Base-by-base conservation (phyloP, 352 stramenopile species). In the Hyaloperonospora brassicae region DNA sequence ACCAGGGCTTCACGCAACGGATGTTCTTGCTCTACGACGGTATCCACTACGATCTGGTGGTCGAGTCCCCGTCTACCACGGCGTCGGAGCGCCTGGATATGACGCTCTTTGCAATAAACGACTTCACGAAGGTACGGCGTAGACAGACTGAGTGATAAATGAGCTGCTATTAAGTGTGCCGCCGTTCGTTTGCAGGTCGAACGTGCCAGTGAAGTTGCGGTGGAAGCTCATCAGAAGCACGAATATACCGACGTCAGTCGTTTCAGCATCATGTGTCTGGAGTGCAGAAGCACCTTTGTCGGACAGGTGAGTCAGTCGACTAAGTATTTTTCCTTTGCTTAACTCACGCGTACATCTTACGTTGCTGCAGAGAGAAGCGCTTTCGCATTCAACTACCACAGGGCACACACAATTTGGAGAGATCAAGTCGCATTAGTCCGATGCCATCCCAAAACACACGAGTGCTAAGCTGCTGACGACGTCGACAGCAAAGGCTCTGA, bases 21-120 rank as follows among this genome's bases (percentile, higher is more conserved):
- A 83, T 91, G 67, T 92, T 91, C 52, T 61, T 92, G 51, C 73
- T 94, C 6, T 94, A 92, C 56, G 84, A 94, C 51, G 84, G 84
- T 27, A 83, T 92, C 36, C 84, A 94, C 48, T 94, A 94, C 55
- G 84, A 94, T 55, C 52, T 90, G 22, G 71, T 91, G 13, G 77
- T 88, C 9, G 82, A 92, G 45, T 55, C 72, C 0, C 66, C 73
- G 12, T 85, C 70, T 0, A 53, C 68, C 17, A 70, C 62, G 6
- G 68, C 76, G 11, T 56, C 73, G 0, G 71, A 84, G 49, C 72
- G 64, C 27, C 69, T 77, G 14, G 79, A 92, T 43, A 64, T 68
- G 25, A 76, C 76, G 11, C 66, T 89, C 12, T 92, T 92, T 46
- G 50, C 79, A 3, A 90, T 92, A 59, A 92, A 92, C 46, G 79